A percentile compares a stretch with the other conserved stretches of the same genome.
Evolutionary conservation across 768 basidiomycete genomes (phyloP).

Genomic region (Xerocomellus chrysenteron): DNA sequence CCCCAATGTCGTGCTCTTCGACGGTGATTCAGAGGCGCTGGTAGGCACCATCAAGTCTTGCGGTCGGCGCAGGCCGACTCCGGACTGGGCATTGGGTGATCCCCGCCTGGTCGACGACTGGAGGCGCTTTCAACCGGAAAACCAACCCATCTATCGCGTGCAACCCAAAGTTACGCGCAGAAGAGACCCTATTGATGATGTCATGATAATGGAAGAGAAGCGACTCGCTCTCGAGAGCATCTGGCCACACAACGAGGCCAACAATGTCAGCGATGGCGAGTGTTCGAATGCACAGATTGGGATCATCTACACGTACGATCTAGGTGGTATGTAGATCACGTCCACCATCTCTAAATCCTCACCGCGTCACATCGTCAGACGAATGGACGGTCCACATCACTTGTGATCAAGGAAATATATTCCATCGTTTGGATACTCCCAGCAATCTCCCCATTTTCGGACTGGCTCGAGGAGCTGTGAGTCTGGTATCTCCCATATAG

Average conservation of each 20-base stretch:
- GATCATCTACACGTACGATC: constrained; percentile 27
- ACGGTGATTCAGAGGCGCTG: constrained; percentile 2
- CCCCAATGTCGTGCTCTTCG: constrained; percentile 21
- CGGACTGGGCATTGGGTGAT: constrained; percentile 15
- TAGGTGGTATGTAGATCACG: constrained; percentile 8
- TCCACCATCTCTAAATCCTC: background rate
- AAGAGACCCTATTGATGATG: constrained; percentile 4
- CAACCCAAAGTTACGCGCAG: constrained; percentile 6
- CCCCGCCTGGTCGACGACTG: constrained; percentile 7
- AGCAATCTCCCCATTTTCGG: constrained; percentile 20
- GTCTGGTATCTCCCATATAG: background rate
- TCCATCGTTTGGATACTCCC: constrained; percentile 11
- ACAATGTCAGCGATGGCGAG: constrained; percentile 25
- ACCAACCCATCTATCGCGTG: constrained; percentile 20
- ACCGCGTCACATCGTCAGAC: constrained; percentile 6
- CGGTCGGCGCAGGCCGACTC: constrained; percentile 14
- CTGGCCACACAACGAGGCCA: constrained; percentile 20
- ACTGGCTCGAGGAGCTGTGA: constrained; percentile 24
- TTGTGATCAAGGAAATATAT: constrained; percentile 12
- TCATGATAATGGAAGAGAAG: constrained; percentile 23
- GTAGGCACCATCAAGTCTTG: constrained; percentile 23
- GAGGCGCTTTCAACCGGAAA: constrained; percentile 12
- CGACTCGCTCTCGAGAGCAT: constrained; percentile 23
- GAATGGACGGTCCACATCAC: constrained; percentile 31
- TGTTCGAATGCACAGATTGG: constrained; percentile 23